A percentile compares a stretch with the other conserved stretches of the same genome.
These are phyloP conservation scores for Ulvella scutata DNA, from an alignment of 139 green algal species.

Conservation along the genomic window DNA sequence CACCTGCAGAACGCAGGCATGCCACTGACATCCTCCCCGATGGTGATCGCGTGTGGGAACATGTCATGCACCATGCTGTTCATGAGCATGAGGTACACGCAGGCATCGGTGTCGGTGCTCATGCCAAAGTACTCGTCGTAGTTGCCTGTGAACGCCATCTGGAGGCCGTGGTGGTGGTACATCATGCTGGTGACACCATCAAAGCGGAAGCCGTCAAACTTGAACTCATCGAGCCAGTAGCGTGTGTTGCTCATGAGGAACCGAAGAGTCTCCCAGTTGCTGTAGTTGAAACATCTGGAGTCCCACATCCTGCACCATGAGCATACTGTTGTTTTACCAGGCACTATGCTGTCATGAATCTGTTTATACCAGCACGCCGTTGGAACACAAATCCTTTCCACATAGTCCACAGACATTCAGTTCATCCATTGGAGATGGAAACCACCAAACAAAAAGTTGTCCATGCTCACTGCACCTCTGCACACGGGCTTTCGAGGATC, in stretches of 20 bases:
- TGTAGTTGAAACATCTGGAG: constrained; percentile 96
- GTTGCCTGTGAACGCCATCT: constrained; percentile 89
- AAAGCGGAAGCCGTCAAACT: constrained; percentile 96
- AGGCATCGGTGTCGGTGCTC: constrained; percentile 74
- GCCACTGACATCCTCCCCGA: constrained; percentile 88
- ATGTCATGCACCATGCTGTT: constrained; percentile 90
- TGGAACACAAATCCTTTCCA: too few relatives aligned
- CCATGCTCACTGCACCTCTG: too few relatives aligned
- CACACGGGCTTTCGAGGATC: too few relatives aligned
- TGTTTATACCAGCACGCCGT: too few relatives aligned
- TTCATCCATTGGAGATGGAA: too few relatives aligned
- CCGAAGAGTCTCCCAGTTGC: constrained; percentile 89
- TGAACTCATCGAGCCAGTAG: constrained; percentile 95
- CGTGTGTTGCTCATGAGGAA: constrained; percentile 91
- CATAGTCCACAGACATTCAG: too few relatives aligned
- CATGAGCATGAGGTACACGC: constrained; percentile 84
- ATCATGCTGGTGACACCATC: constrained; percentile 96
- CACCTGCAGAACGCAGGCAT: constrained; percentile 87
- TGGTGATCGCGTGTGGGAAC: constrained; percentile 76
- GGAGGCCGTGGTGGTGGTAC: constrained; percentile 95
- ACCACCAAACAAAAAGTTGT: too few relatives aligned
- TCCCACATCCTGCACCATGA: constrained; percentile 82
- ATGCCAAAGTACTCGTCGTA: constrained; percentile 98
- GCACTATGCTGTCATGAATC: too few relatives aligned
- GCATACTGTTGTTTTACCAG: too few relatives aligned